Evolutionary conservation across 768 basidiomycete species (phyloP).

Genomic region (Xerocomus spinulosus): DNA sequence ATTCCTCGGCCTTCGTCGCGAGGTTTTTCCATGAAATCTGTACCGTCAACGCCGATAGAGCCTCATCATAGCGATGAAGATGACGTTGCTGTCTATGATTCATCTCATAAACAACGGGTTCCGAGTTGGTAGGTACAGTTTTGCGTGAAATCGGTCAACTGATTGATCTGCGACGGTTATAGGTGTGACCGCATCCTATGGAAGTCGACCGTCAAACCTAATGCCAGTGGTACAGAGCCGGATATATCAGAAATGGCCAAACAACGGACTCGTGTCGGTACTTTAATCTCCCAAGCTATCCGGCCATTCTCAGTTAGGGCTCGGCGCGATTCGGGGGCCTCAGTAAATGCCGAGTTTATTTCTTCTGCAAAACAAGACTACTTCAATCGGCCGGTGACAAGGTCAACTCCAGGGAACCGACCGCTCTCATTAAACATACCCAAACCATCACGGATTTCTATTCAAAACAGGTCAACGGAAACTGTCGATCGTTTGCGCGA

Average conservation of each 20-base stretch:
- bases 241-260: slow-evolving; percentile 28
- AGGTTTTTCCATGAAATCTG: slow-evolving; percentile 28
- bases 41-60: slow-evolving; percentile 32
- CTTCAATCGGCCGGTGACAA: slow-evolving; percentile 17
- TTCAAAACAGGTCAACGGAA: slow-evolving; percentile 28
- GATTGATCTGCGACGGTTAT: slow-evolving; percentile 3
- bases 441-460: slow-evolving; percentile 15
- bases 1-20: slow-evolving; percentile 27
- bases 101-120: slow-evolving; percentile 75
- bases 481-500: slow-evolving; percentile 13
- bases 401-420: slow-evolving; percentile 8
- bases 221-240: slow-evolving; percentile 39
- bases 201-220: slow-evolving; percentile 63
- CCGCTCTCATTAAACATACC: slow-evolving; percentile 21
- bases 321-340: slow-evolving; percentile 36
- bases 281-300: slow-evolving; percentile 52
- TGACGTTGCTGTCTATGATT: slow-evolving; percentile 71
- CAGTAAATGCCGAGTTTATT: slow-evolving; percentile 23
- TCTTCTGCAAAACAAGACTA: slow-evolving; percentile 19
- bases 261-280: slow-evolving; percentile 46
- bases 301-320: slow-evolving; percentile 40
- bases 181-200: slow-evolving; percentile 86
- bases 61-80: slow-evolving; percentile 35
- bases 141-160: background rate
- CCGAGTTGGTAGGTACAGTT: slow-evolving; percentile 67